phyloP scores from a whole-genome alignment of 495 filamentous ascomycete species.

The Podospora tetraspora region DNA sequence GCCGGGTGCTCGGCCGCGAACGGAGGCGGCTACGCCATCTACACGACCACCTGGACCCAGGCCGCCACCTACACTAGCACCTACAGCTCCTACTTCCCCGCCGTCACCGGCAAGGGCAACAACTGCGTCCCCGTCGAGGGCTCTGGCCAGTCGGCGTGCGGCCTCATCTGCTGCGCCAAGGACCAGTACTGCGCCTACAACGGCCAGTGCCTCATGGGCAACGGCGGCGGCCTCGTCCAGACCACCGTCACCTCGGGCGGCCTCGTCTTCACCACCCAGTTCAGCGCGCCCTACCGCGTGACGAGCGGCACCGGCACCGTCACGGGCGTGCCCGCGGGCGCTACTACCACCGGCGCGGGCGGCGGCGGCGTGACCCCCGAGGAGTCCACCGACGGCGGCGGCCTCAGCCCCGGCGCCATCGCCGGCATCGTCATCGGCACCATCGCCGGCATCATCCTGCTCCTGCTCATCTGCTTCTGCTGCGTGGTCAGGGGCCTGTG shows the following conservation, averaged over 20 bases:
- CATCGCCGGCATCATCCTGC: slow-evolving; percentile 66
- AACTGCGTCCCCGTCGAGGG: slow-evolving; percentile 50
- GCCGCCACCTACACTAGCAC: slow-evolving; percentile 60
- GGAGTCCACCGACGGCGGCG: slow-evolving; percentile 29
- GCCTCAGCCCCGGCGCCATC: slow-evolving; percentile 77
- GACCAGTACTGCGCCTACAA: slow-evolving; percentile 59
- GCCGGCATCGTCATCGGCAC: slow-evolving; percentile 92
- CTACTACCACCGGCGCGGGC: slow-evolving; percentile 40
- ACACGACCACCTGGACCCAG: slow-evolving; percentile 73
- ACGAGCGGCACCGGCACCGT: slow-evolving; percentile 55
- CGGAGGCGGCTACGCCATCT: slow-evolving; percentile 51
- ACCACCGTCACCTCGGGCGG: slow-evolving; percentile 35
- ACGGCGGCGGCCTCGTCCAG: slow-evolving; percentile 30
- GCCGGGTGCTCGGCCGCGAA: slow-evolving; percentile 33
- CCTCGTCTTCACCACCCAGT: slow-evolving; percentile 40
- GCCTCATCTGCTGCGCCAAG: slow-evolving; percentile 65
- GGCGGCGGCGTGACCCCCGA: slow-evolving; percentile 22
- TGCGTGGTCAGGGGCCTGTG: slow-evolving; percentile 63
- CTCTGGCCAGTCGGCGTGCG: slow-evolving; percentile 62
- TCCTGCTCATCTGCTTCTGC: slow-evolving; percentile 70
- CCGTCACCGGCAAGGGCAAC: slow-evolving; percentile 38
- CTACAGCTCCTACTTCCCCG: slow-evolving; percentile 45
- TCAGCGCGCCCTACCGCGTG: slow-evolving; percentile 59
- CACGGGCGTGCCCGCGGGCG: slow-evolving; percentile 33
- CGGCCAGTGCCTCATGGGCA: slow-evolving; percentile 41